Evolutionary conservation across 441 rosid species (phyloP).

Genomic region (Euphorbia schlechtendalii): DNA sequence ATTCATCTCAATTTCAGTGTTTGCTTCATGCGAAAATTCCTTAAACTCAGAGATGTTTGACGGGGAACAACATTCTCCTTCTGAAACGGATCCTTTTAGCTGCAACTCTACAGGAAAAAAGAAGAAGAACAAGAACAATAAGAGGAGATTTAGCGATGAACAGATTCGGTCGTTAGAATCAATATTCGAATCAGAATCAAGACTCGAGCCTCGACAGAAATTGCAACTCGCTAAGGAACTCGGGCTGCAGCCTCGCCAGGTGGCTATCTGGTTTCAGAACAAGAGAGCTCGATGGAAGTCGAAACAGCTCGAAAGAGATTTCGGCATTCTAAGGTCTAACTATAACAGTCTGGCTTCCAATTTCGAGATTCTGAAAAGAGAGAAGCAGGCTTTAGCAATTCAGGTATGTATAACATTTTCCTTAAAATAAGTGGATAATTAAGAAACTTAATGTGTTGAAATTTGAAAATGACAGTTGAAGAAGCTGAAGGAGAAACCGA

Average conservation of each 20-base stretch:
- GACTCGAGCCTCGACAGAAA: conserved; percentile 65
- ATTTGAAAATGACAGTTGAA: too few species aligned
- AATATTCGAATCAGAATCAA: conserved; percentile 62
- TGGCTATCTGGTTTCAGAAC: conserved; percentile 85
- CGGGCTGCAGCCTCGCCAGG: conserved; percentile 69
- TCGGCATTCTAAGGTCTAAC: conserved; percentile 35
- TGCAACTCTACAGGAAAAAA: conserved; percentile 21
- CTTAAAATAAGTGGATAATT: too few species aligned
- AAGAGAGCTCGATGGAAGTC: conserved; percentile 80
- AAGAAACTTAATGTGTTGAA: too few species aligned
- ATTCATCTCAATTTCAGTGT: too few species aligned
- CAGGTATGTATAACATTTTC: conserved; percentile 35
- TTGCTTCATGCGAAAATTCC: too few species aligned
- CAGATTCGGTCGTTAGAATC: conserved; percentile 57
- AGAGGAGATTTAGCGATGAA: conserved; percentile 57
- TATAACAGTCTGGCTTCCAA: conserved; percentile 43
- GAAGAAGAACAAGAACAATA: conserved; percentile 38
- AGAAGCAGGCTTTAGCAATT: conserved; percentile 39
- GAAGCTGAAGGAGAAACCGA: conserved; percentile 24
- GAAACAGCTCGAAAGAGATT: conserved; percentile 59
- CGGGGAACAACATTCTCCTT: too few species aligned
- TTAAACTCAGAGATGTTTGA: too few species aligned
- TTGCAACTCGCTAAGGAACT: conserved; percentile 54
- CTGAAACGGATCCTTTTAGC: too few species aligned
- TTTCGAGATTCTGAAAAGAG: conserved; percentile 47